These are phyloP conservation scores for Zygoascus ofunaensis DNA, from an alignment of 805 yeast genomes.

Conservation along the genomic window DNA sequence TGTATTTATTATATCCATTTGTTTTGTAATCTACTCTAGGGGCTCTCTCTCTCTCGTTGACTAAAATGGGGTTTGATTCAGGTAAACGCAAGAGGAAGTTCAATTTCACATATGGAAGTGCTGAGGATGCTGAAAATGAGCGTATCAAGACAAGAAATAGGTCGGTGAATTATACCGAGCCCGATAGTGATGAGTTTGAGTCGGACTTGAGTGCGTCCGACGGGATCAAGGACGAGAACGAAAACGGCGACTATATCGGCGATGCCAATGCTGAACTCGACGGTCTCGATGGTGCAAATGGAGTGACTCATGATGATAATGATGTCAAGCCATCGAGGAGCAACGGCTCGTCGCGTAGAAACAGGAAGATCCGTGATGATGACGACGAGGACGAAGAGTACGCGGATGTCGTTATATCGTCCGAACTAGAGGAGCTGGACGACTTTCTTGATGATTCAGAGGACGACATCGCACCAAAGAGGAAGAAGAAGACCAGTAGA, in stretches of 20 bases:
- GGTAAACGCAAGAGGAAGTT: neutral
- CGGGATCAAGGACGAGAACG: neutral
- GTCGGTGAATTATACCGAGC: slow-evolving; percentile 10
- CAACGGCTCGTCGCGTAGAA: neutral
- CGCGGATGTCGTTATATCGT: slow-evolving; percentile 1
- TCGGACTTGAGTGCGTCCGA: slow-evolving; percentile 1
- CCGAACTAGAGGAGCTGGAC: slow-evolving; percentile 9
- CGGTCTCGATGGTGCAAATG: neutral
- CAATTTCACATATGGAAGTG: slow-evolving; percentile 3
- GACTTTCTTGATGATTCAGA: slow-evolving; percentile 3
- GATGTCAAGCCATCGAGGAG: neutral
- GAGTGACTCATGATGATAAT: slow-evolving; percentile 1
- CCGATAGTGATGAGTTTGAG: slow-evolving; percentile 9
- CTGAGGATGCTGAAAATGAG: slow-evolving; percentile 1
- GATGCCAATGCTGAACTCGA: neutral
- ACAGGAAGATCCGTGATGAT: neutral
- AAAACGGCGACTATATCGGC: neutral
- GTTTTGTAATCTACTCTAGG: too few species aligned
- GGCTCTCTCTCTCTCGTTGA: too few species aligned
- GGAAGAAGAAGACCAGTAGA: too few species aligned
- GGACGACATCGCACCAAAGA: neutral
- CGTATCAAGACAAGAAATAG: slow-evolving; percentile 5
- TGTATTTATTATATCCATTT: too few species aligned
- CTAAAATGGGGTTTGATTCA: neutral
- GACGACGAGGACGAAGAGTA: slow-evolving; percentile 8